Evolutionary conservation across 306 rosid species (phyloP).

Genomic region (Trichosanthes cucumerina): DNA sequence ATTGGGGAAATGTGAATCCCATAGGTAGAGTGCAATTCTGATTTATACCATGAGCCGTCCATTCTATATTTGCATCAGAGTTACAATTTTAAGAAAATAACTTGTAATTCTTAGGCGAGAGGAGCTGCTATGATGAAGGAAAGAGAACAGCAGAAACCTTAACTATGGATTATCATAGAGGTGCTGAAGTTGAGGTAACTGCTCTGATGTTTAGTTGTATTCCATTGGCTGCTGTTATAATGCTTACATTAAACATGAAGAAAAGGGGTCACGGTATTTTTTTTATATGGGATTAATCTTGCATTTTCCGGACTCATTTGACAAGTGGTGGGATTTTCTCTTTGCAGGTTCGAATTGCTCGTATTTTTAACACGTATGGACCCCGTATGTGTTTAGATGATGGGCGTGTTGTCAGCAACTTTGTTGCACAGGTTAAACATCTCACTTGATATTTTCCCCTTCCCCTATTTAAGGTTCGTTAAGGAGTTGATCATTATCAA

Average conservation of each 20-base stretch:
- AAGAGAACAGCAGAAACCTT: conserved; percentile 93
- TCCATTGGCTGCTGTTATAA: not conserved
- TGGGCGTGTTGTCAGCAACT: conserved; percentile 20
- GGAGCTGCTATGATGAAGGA: conserved; percentile 98
- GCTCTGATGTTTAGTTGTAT: not conserved
- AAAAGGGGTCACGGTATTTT: not conserved
- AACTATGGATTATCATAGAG: conserved; percentile 95
- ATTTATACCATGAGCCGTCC: not conserved
- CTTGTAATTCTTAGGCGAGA: conserved; percentile 46
- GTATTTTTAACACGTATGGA: conserved; percentile 9
- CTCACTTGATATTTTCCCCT: not conserved
- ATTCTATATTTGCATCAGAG: not conserved
- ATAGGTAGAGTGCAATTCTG: conserved; percentile 40
- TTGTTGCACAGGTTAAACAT: conserved; percentile 15
- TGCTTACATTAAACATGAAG: not conserved
- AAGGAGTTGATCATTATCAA: not conserved
- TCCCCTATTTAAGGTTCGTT: not conserved
- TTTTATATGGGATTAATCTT: not conserved
- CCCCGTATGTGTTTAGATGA: conserved; percentile 15
- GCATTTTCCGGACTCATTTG: not conserved
- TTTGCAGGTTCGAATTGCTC: conserved; percentile 16
- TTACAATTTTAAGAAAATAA: not conserved
- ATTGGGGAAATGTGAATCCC: conserved; percentile 98
- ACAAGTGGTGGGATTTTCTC: not conserved
- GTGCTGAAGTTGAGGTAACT: conserved; percentile 87